phyloP scores from a whole-genome alignment of 139 green algal species.

The Closterium sp. region DNA sequence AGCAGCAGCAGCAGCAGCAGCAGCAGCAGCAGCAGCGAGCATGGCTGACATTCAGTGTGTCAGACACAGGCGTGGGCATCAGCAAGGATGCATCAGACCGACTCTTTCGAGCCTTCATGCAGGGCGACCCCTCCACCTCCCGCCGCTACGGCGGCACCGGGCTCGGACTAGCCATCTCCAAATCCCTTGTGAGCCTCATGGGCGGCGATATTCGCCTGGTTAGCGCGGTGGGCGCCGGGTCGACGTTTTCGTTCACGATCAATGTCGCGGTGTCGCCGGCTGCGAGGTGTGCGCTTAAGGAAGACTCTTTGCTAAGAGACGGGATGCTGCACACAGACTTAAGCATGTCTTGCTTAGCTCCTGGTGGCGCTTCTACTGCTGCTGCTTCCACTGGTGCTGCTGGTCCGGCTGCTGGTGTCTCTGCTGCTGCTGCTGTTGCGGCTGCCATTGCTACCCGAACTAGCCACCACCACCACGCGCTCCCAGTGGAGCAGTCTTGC shows the following conservation, averaged over 20 bases:
- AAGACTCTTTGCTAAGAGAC: neutral
- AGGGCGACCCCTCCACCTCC: neutral
- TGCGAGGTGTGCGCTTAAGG: neutral
- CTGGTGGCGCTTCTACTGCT: neutral
- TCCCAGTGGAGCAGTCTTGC: neutral
- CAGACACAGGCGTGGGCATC: slow-evolving; percentile 39
- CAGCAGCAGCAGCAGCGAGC: neutral
- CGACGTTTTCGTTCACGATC: slow-evolving; percentile 28
- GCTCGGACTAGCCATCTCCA: slow-evolving; percentile 30
- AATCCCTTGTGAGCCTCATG: slow-evolving; percentile 20
- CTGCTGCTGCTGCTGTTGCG: neutral
- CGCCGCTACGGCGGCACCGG: slow-evolving; percentile 11
- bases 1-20: no score
- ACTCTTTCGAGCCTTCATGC: slow-evolving; percentile 44
- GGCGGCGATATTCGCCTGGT: slow-evolving; percentile 11
- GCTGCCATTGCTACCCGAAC: neutral
- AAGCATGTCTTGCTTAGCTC: no score
- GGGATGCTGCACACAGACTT: neutral
- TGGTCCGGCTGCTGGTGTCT: neutral
- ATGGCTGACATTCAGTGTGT: neutral
- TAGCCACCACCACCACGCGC: neutral
- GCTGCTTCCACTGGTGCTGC: neutral
- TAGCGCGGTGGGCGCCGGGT: slow-evolving; percentile 14
- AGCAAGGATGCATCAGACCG: neutral
- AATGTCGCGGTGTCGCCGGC: neutral